Conservation (phyloP, 805 yeast species). For the Torulaspora gathmanii region DNA sequence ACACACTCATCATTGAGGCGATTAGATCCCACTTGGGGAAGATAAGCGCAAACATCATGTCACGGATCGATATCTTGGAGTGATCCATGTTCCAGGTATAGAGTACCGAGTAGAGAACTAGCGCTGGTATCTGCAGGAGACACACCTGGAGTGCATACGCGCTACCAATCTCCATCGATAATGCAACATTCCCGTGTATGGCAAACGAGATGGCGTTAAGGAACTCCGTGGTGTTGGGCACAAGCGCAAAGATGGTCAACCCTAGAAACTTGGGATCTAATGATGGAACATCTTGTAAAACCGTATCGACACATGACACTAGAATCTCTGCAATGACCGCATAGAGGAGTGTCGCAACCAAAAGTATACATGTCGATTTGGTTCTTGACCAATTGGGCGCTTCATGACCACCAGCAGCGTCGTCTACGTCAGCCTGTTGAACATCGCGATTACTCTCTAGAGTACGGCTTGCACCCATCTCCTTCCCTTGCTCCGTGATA, state of each 20-base stretch:
- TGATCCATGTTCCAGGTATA: conserved; percentile 38
- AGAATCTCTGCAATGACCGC: conserved; percentile 92
- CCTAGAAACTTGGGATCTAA: conserved; percentile 89
- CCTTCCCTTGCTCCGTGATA: conserved; percentile 35
- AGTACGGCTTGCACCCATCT: conserved; percentile 15
- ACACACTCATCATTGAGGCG: conserved; percentile 79
- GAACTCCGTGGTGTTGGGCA: conserved; percentile 96
- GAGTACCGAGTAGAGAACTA: conserved; percentile 70
- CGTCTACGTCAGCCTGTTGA: conserved; percentile 26
- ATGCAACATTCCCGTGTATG: conserved; percentile 88
- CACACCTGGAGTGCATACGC: conserved; percentile 97
- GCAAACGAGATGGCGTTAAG: conserved; percentile 97
- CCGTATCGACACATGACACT: conserved; percentile 89
- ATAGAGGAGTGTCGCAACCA: conserved; percentile 80
- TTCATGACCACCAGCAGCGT: conserved; percentile 71
- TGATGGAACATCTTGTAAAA: conserved; percentile 62
- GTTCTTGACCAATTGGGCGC: conserved; percentile 95
- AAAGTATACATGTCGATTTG: conserved; percentile 75
- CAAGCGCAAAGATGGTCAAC: conserved; percentile 88
- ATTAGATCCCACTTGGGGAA: conserved; percentile 96
- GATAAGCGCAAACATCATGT: conserved; percentile 65
- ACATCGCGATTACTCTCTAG: conserved; percentile 10
- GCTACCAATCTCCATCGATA: conserved; percentile 96
- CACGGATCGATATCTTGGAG: conserved; percentile 32
- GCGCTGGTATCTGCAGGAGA: conserved; percentile 84